A percentile compares a stretch with the other conserved stretches of the same genome.
Evolutionary conservation across 176 grass and related monocot genomes (phyloP).

Genomic region (Triticum turgidum): DNA sequence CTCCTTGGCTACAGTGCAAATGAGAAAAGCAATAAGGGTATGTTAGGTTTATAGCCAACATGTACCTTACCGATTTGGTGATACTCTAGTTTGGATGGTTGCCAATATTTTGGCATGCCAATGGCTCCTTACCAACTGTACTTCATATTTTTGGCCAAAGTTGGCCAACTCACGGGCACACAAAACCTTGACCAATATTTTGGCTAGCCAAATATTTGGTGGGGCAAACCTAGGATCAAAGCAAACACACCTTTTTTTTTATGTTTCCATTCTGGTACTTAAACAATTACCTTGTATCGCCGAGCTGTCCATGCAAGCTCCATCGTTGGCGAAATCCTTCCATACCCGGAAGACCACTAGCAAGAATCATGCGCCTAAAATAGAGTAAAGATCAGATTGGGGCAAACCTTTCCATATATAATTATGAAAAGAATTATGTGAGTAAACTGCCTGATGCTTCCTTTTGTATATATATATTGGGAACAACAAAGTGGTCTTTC

Average conservation of each 20-base stretch:
- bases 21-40: not conserved
- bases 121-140: too few relatives aligned
- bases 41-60: too few relatives aligned
- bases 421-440: not conserved
- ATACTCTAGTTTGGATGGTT: too few relatives aligned
- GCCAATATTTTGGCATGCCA: too few relatives aligned
- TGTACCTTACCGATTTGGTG: too few relatives aligned
- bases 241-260: not conserved
- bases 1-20: not conserved
- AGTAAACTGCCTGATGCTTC: not conserved
- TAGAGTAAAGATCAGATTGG: slow-evolving; percentile 28
- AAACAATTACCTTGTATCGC: slow-evolving; percentile 59
- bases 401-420: not conserved
- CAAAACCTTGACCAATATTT: too few relatives aligned
- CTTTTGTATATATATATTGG: not conserved
- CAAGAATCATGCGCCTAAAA: slow-evolving; percentile 72
- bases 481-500: not conserved
- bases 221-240: too few relatives aligned
- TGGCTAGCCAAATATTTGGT: too few relatives aligned
- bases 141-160: too few relatives aligned
- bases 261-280: not conserved
- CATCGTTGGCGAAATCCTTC: slow-evolving; percentile 86
- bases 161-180: too few relatives aligned
- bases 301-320: slow-evolving; percentile 75
- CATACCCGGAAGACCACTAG: slow-evolving; percentile 72